These are phyloP conservation scores for Penicillium sp. DNA, from an alignment of 2,329 filamentous ascomycete species.

Conservation along the genomic window DNA sequence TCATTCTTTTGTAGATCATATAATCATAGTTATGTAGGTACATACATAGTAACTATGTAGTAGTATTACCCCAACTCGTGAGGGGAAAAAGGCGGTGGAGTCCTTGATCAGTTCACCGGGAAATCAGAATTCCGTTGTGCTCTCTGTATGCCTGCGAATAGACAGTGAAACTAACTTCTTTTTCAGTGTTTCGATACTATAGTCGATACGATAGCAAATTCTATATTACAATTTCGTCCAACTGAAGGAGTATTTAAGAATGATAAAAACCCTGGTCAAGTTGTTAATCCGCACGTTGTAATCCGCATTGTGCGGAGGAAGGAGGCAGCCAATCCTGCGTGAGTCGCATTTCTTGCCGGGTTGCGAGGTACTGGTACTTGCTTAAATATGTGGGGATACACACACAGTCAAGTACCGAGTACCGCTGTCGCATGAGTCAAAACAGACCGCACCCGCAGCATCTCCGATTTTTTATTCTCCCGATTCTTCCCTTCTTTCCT, in stretches of 20 bases:
- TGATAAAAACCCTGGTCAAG: too few species aligned
- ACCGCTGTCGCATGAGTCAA: constrained; percentile 25
- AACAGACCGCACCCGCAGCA: constrained; percentile 17
- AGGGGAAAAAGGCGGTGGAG: constrained; percentile 25
- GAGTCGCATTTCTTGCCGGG: constrained; percentile 1
- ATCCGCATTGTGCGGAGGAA: constrained; percentile 4
- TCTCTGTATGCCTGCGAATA: neutral
- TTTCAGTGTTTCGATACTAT: too few species aligned
- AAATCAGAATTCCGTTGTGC: constrained; percentile 9
- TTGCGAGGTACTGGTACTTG: constrained; percentile 16
- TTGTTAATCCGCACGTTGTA: too few species aligned
- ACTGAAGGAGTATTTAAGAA: neutral
- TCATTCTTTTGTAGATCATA: too few species aligned
- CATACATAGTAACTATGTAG: neutral
- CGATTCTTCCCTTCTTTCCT: constrained; percentile 13
- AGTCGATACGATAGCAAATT: neutral
- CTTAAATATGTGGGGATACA: constrained; percentile 2
- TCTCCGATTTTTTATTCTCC: constrained; percentile 23
- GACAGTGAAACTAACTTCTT: neutral
- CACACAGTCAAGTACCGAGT: constrained; percentile 14
- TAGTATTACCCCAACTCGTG: constrained; percentile 33
- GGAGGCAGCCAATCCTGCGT: constrained; percentile 8
- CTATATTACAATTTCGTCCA: neutral
- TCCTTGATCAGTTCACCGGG: constrained; percentile 24
- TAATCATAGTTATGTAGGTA: neutral